A percentile compares a stretch with the other conserved stretches of the same genome.
These are phyloP conservation scores for Aspergillus hortae DNA, from an alignment of 2,329 filamentous ascomycete species.

Conservation along the genomic window DNA sequence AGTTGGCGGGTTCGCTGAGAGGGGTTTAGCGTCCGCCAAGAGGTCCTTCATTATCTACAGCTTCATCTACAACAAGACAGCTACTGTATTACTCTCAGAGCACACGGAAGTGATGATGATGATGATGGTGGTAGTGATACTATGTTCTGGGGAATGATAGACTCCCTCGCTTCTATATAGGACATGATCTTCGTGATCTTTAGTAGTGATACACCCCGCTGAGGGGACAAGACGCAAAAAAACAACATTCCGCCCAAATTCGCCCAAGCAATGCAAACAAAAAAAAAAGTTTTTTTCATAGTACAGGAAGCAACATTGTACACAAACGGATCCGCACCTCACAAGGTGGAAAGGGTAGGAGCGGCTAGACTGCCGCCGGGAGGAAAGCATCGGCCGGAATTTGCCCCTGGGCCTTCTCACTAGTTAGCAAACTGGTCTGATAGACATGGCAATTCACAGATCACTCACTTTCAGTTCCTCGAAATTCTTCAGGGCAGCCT, in stretches of 20 bases:
- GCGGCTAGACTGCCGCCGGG: slow-evolving; percentile 15
- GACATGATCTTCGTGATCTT: slow-evolving; percentile 21
- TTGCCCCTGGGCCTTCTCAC: slow-evolving; percentile 32
- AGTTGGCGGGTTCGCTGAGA: neutral
- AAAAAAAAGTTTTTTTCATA: slow-evolving; percentile 6
- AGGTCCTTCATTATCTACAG: neutral
- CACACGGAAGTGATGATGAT: too few species aligned
- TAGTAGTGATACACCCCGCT: slow-evolving; percentile 16
- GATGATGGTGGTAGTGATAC: too few species aligned
- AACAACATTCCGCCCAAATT: slow-evolving; percentile 22
- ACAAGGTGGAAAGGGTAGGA: slow-evolving; percentile 1
- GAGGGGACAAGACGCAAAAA: slow-evolving; percentile 9
- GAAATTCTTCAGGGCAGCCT: slow-evolving; percentile 71
- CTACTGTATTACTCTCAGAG: too few species aligned
- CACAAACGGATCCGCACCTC: neutral
- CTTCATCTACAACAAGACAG: too few species aligned
- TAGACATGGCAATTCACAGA: neutral
- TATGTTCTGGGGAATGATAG: neutral
- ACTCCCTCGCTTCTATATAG: slow-evolving; percentile 13
- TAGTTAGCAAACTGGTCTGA: slow-evolving; percentile 18
- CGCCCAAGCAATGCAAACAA: slow-evolving; percentile 32
- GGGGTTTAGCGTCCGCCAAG: slow-evolving; percentile 11
- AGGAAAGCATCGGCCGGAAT: slow-evolving; percentile 52
- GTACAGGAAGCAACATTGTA: slow-evolving; percentile 5
- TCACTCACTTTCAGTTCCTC: slow-evolving; percentile 65